Evolutionary conservation across 257 asterid genomes (phyloP), one percentile per base, ranked within the genome.

Genomic region (Cynanchum wilfordii): DNA sequence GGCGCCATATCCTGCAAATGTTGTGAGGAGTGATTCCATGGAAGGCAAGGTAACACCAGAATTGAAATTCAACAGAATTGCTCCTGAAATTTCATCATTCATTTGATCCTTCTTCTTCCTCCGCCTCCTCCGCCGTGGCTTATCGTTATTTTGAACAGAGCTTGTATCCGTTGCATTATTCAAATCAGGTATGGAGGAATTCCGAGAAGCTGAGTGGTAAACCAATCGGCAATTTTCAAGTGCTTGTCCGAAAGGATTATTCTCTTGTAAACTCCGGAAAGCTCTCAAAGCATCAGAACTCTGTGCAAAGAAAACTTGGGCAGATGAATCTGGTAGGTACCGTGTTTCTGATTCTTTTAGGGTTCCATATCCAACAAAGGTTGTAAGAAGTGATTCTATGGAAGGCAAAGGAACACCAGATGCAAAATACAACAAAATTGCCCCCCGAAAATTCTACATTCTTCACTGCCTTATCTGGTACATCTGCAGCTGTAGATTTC

Each of bases 131-230:
- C 72, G 79, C 52, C 62, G 75, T 5, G 84, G 74, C 69, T 85
- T 78, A 29, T 69, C 74, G 60, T 78, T 73, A 15, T 82, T 76
- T 54, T 76, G 30, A 66, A 76, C 54, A 38, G 44, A 74, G 69
- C 66, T 78, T 15, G 60, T 71, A 33, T 78, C 87, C 2, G 86
- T 47, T 36, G 66, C 25, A 47, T 52, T 57, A 24, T 88, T 90
- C 90, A 89, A 83, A 83, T 92, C 98, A 38, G 94, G 98, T 60
- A 92, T 77, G 24, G 58, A 75, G 27, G 91, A 27, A 77, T 80
- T 60, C 56, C 64, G 29, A 56, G 73, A 60, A 68, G 73, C 45
- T 49, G 73, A 68, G 42, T 17, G 73, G 59, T 51, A 52, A 51
- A 47, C 45, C 57, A 68, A 68, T 24, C 42, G 60, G 73, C 58